phyloP scores from a whole-genome alignment of 2,329 filamentous ascomycete genomes.

The Elsinoe perseae region DNA sequence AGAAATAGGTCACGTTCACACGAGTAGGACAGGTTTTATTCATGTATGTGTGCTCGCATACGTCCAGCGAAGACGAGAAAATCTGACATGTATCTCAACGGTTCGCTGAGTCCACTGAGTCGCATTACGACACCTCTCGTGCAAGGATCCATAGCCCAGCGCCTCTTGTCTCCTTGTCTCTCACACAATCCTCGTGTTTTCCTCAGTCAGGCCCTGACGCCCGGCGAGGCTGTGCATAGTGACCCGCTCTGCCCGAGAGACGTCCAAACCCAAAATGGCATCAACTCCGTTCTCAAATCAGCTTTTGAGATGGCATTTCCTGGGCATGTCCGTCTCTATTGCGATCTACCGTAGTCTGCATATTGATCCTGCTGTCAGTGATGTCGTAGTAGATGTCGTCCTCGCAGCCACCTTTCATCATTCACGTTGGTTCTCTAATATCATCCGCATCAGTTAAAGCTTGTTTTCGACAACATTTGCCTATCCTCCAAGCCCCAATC shows the following conservation, averaged over 20 bases:
- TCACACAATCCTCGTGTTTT: neutral
- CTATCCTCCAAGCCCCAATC: neutral
- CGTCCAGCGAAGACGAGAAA: neutral
- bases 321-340: neutral
- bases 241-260: slow-evolving; percentile 4
- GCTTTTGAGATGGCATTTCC: neutral
- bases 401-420: neutral
- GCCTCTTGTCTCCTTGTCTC: slow-evolving; percentile 3
- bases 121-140: slow-evolving; percentile 4
- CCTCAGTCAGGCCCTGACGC: neutral
- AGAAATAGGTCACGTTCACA: neutral
- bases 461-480: neutral
- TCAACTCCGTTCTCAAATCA: neutral
- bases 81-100: slow-evolving; percentile 13
- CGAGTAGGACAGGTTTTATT: too few relatives aligned
- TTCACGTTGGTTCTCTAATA: neutral
- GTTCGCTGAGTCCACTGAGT: neutral
- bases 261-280: slow-evolving; percentile 1
- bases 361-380: neutral
- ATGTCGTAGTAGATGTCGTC: neutral
- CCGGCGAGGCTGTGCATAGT: slow-evolving; percentile 7
- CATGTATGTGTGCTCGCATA: neutral
- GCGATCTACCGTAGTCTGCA: neutral
- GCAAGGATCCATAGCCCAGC: neutral
- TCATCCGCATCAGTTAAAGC: neutral